A percentile compares a stretch with the other conserved stretches of the same genome.
Evolutionary conservation across 2,329 filamentous ascomycete species (phyloP).

Genomic region (Trichocomaceae sp.): DNA sequence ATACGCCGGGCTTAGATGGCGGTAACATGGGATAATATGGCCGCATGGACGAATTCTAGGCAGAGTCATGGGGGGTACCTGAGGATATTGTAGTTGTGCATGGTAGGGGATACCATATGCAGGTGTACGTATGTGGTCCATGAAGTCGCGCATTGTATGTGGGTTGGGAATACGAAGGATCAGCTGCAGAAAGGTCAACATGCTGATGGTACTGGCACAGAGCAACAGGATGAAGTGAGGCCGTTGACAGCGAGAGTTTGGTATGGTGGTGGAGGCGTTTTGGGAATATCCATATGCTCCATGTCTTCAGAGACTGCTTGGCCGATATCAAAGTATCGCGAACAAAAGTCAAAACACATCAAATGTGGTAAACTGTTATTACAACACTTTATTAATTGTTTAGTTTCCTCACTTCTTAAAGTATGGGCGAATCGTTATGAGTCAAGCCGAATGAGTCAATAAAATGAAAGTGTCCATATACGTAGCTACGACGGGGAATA

Average conservation of each 20-base stretch:
- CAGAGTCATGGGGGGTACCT: neutral
- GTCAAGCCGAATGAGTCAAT: neutral
- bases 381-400: neutral
- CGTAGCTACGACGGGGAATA: neutral
- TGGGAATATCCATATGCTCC: neutral
- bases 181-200: neutral
- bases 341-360: neutral
- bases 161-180: neutral
- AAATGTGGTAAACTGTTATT: neutral
- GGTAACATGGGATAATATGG: neutral
- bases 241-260: constrained; percentile 4
- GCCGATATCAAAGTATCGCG: neutral
- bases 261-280: constrained; percentile 10
- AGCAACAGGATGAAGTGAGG: neutral
- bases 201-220: neutral
- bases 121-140: neutral
- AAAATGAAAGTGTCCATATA: neutral
- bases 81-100: neutral
- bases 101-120: neutral
- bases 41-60: neutral
- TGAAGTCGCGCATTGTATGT: neutral
- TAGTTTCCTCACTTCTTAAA: neutral
- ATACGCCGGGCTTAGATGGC: neutral
- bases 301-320: neutral
- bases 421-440: neutral